A percentile compares a stretch with the other conserved stretches of the same genome.
phyloP scores from a whole-genome alignment of 768 basidiomycete genomes.

The Termitomyces sp. region DNA sequence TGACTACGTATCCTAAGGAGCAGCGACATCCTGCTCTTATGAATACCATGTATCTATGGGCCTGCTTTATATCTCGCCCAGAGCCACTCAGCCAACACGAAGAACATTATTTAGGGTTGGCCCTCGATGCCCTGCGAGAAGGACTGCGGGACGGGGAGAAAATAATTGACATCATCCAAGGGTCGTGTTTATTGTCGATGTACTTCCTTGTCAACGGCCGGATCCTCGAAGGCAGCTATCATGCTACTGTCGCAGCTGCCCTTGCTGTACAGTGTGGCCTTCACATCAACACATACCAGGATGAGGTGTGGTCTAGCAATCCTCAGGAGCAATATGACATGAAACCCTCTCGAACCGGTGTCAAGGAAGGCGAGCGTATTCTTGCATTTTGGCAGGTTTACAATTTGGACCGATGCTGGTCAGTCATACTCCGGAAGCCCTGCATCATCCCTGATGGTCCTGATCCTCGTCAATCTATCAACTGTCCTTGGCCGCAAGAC shows the following conservation, averaged over 20 bases:
- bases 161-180: constrained; percentile 67
- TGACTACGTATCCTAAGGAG: constrained; percentile 45
- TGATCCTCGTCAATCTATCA: constrained; percentile 51
- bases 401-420: constrained; percentile 77
- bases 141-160: constrained; percentile 52
- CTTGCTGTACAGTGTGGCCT: constrained; percentile 72
- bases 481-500: constrained; percentile 72
- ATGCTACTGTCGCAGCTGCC: constrained; percentile 68
- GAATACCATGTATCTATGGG: constrained; percentile 80
- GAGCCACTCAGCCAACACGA: constrained; percentile 68
- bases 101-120: constrained; percentile 58
- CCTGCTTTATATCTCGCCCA: constrained; percentile 73
- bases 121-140: constrained; percentile 57
- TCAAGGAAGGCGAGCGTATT: constrained; percentile 67
- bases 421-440: constrained; percentile 64
- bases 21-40: constrained; percentile 73
- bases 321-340: constrained; percentile 36
- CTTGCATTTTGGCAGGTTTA: constrained; percentile 82
- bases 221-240: constrained; percentile 71
- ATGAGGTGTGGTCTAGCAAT: constrained; percentile 28
- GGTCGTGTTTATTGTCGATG: constrained; percentile 66
- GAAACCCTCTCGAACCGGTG: constrained; percentile 50
- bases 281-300: constrained; percentile 35
- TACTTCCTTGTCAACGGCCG: constrained; percentile 78
- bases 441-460: constrained; percentile 58